Conservation (phyloP, 176 grass and related monocot species). For the Paspalum notatum region DNA sequence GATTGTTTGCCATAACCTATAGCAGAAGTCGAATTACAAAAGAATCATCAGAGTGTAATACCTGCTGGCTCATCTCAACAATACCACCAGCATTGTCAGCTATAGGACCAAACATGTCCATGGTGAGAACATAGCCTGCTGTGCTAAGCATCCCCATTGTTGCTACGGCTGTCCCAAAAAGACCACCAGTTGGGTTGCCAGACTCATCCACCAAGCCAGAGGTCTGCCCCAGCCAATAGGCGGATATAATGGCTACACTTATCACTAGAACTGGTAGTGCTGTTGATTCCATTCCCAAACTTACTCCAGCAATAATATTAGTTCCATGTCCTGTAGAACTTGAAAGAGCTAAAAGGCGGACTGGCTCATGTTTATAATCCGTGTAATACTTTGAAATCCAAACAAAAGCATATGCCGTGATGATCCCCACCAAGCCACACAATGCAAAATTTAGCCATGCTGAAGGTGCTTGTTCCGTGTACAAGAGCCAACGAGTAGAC, state of each 20-base stretch:
- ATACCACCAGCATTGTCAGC: constrained; percentile 99
- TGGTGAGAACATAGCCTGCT: constrained; percentile 97
- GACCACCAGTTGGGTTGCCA: constrained; percentile 84
- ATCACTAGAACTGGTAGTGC: constrained; percentile 92
- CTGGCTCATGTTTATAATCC: constrained; percentile 95
- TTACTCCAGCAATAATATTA: constrained; percentile 98
- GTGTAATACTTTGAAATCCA: constrained; percentile 99
- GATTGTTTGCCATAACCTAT: neutral
- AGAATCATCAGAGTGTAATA: constrained; percentile 37
- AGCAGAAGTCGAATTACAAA: constrained; percentile 19
- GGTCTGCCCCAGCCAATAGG: constrained; percentile 89
- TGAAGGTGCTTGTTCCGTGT: constrained; percentile 97
- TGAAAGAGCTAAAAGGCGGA: constrained; percentile 76
- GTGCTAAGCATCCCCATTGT: constrained; percentile 99
- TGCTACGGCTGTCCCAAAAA: constrained; percentile 97
- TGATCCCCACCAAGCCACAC: constrained; percentile 95
- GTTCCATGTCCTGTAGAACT: constrained; percentile 97
- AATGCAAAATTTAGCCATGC: constrained; percentile 96
- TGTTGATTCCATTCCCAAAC: constrained; percentile 93
- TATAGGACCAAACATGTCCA: constrained; percentile 99
- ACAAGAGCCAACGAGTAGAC: constrained; percentile 98
- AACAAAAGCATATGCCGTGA: constrained; percentile 93
- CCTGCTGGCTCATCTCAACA: constrained; percentile 99
- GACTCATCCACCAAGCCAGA: constrained; percentile 87
- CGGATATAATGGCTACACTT: constrained; percentile 82